Percentiles rank a stretch among this genome's conserved stretches.
Evolutionary conservation across 352 stramenopile genomes (phyloP).

Genomic region (Pythium brachiatum): DNA sequence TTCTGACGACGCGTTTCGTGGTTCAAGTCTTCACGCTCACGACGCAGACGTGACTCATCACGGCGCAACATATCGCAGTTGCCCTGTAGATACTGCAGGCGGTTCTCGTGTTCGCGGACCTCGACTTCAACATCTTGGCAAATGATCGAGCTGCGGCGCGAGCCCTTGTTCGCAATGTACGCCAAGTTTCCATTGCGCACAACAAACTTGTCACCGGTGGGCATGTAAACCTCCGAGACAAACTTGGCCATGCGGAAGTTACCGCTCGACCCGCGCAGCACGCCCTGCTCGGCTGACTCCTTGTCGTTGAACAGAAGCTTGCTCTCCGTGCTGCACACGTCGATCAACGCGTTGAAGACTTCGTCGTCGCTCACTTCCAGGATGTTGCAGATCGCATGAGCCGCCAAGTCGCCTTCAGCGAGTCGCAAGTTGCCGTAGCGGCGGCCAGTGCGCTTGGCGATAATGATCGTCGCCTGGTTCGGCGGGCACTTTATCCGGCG

Average conservation of each 20-base stretch:
- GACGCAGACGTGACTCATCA: constrained; percentile 46
- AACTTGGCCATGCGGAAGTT: constrained; percentile 62
- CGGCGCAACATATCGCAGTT: constrained; percentile 48
- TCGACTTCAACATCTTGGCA: constrained; percentile 69
- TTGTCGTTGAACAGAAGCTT: constrained; percentile 71
- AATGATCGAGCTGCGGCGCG: constrained; percentile 63
- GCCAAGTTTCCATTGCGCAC: constrained; percentile 73
- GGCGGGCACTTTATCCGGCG: constrained; percentile 54
- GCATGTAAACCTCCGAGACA: constrained; percentile 69
- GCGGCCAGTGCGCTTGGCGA: constrained; percentile 51
- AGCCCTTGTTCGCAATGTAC: constrained; percentile 77
- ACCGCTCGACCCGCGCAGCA: constrained; percentile 54
- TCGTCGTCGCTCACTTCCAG: constrained; percentile 70
- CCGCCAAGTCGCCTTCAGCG: constrained; percentile 41
- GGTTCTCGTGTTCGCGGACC: constrained; percentile 53
- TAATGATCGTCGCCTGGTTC: constrained; percentile 82
- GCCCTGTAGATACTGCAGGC: constrained; percentile 45
- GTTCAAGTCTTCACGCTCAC: constrained; percentile 42
- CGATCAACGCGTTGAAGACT: constrained; percentile 80
- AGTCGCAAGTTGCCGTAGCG: constrained; percentile 60
- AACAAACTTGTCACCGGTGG: constrained; percentile 73
- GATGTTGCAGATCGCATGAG: constrained; percentile 77
- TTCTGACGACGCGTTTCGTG: constrained; percentile 39
- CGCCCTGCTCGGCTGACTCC: constrained; percentile 46
- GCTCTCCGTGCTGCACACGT: constrained; percentile 74